Evolutionary conservation across 2,329 filamentous ascomycete species (phyloP), one percentile per base, ranked within the genome.

Genomic region (Cladophialophora immunda): DNA sequence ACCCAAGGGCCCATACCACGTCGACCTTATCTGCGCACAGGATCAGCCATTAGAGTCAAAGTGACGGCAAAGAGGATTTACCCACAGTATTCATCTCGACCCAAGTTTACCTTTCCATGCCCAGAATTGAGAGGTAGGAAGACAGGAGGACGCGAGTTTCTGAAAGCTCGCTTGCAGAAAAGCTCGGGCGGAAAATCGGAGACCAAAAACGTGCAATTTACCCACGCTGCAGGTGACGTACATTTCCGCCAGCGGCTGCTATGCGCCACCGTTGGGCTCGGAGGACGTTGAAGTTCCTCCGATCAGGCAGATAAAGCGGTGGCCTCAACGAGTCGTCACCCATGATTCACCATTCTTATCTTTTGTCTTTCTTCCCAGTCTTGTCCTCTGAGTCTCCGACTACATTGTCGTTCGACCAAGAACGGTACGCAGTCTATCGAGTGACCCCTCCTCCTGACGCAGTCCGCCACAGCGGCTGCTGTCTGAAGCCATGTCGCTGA

Each of bases 21-120:
- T 86, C 70, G 85, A 87, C 81, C 81, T 81, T 67, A 87, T 81
- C 84, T 87, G 73, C 29, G 52, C 17, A 74, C 22, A 62, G 17
- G 5, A 50, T 67, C 59, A 66, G 56, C 60, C 22, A 36, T 54
- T 27, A 30, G 19, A 34, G 27, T 59, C 19, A 19, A 50, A 7
- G 15, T 29, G 53, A 22, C 30, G 34, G 25, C 29, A 17, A 38
- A 11, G 9, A 27, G 54, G 34, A 41, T 60, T 25, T n/a, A 74
- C 83, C 72, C 78, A 85, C 84, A 59, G 84, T 86, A 75, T 86
- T 86, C 84, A 86, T 86, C 52, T 50, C 45, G 45, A 50, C 25
- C 29, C 32, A n/a, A 53, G 41, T 45, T 45, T 29, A 50, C 27
- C 50, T 34, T 52, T 34, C 59, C 32, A 62, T 62, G 34, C 47